Evolutionary conservation across 1,139 yeast genomes (phyloP).

Genomic region (Candida sojae): DNA sequence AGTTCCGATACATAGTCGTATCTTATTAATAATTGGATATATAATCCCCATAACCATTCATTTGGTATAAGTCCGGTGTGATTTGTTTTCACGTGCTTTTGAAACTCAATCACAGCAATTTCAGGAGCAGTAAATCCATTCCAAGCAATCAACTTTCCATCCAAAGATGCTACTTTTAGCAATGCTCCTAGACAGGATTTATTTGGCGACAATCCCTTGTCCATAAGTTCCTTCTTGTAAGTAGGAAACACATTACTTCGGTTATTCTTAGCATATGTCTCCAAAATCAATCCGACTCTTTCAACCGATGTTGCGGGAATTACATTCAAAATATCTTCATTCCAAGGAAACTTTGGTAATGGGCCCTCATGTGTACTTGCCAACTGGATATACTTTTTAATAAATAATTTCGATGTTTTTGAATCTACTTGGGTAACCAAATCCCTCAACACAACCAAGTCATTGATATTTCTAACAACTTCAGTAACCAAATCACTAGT

Average conservation of each 20-base stretch:
- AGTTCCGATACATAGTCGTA: constrained; percentile 53
- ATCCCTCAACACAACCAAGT: constrained; percentile 8
- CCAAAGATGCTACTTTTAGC: constrained; percentile 34
- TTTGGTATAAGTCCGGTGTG: constrained; percentile 40
- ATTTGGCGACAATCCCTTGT: constrained; percentile 26
- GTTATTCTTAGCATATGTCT: constrained; percentile 46
- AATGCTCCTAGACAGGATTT: constrained; percentile 45
- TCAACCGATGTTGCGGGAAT: constrained; percentile 25
- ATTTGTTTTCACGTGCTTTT: constrained; percentile 29
- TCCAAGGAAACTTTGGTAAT: constrained; percentile 21
- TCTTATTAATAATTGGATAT: constrained; percentile 50
- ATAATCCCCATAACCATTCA: constrained; percentile 49
- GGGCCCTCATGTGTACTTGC: constrained; percentile 15
- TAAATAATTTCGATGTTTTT: constrained; percentile 10
- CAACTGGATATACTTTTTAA: constrained; percentile 34
- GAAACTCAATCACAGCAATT: constrained; percentile 60
- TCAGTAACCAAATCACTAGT: constrained; percentile 33
- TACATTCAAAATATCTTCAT: constrained; percentile 20
- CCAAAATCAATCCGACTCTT: constrained; percentile 37
- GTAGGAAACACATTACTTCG: constrained; percentile 37
- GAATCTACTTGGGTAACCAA: constrained; percentile 5
- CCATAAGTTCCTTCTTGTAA: constrained; percentile 28
- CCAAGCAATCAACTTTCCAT: constrained; percentile 35
- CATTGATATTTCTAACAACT: constrained; percentile 28
- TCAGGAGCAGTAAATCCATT: constrained; percentile 57